phyloP scores from a whole-genome alignment of 305 asterid species.

The Nicotiana rustica region DNA sequence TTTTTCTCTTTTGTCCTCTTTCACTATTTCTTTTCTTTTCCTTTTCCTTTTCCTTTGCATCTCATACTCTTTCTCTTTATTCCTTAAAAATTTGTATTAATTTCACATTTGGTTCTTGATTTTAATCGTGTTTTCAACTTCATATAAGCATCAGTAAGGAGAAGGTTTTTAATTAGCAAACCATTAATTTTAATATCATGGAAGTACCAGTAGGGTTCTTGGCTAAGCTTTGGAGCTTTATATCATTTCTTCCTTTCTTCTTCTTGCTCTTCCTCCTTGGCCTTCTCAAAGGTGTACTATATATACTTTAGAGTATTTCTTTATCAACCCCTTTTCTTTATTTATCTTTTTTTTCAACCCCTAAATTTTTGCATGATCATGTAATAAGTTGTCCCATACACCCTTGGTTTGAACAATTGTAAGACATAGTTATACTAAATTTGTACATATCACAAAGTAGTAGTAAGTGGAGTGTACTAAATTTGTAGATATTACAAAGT shows the following conservation, averaged over 20 bases:
- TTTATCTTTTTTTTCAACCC: not conserved
- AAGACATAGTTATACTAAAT: not conserved
- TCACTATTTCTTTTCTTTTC: not conserved
- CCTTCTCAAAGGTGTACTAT: conserved; percentile 63
- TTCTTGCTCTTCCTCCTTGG: conserved; percentile 74
- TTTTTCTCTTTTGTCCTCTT: not conserved
- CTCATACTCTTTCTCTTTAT: no score
- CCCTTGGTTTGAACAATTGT: not conserved
- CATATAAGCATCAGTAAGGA: not conserved
- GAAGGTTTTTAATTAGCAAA: not conserved
- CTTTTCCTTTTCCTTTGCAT: not conserved
- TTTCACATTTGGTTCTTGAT: not conserved
- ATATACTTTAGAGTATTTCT: not conserved
- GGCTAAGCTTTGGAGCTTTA: conserved; percentile 76
- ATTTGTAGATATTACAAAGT: not conserved
- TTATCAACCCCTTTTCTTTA: not conserved
- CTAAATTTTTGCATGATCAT: not conserved
- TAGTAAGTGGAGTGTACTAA: not conserved
- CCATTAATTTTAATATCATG: conserved; percentile 44
- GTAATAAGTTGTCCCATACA: no score
- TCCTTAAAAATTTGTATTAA: conserved; percentile 9
- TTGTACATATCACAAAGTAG: not conserved
- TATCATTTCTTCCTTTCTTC: conserved; percentile 87
- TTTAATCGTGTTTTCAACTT: not conserved
- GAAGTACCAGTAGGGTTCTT: conserved; percentile 80